Evolutionary conservation across 305 asterid genomes (phyloP).

Genomic region (Lippia alba): DNA sequence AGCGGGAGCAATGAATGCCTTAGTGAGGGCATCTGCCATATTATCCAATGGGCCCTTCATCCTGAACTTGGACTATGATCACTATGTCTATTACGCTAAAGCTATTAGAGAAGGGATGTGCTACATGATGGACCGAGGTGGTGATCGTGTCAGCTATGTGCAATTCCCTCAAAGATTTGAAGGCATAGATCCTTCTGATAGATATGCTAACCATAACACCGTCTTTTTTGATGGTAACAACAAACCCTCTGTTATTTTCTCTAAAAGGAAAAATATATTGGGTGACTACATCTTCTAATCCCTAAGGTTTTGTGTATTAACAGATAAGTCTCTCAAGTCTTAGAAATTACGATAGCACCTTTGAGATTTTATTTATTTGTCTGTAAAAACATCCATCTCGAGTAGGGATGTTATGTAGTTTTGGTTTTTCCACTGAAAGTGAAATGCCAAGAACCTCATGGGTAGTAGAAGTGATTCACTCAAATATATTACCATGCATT

Average conservation of each 20-base stretch:
- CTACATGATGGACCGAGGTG: slow-evolving; percentile 98
- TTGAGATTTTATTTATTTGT: no score
- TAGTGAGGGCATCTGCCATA: slow-evolving; percentile 94
- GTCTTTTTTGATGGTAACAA: slow-evolving; percentile 87
- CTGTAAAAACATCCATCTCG: no score
- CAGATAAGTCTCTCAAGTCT: no score
- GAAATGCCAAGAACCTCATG: no score
- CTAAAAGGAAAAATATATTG: no score
- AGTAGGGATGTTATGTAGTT: no score
- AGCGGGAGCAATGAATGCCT: slow-evolving; percentile 97
- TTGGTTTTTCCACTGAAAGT: no score
- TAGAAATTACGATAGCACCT: no score
- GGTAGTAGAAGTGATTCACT: no score
- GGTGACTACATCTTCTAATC: no score
- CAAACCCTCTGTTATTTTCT: slow-evolving; percentile 38
- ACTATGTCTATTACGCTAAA: slow-evolving; percentile 77
- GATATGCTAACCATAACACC: slow-evolving; percentile 97
- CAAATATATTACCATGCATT: no score
- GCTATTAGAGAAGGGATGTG: slow-evolving; percentile 92
- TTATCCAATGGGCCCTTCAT: slow-evolving; percentile 93
- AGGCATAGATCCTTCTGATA: slow-evolving; percentile 96
- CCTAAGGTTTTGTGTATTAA: no score
- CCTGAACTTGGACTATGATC: slow-evolving; percentile 93
- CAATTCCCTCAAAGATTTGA: slow-evolving; percentile 98
- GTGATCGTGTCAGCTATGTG: slow-evolving; percentile 91